Percentiles rank a stretch among this genome's conserved stretches.
Conservation (phyloP, 2,329 filamentous ascomycete species). For the Colletotrichum agaves region DNA sequence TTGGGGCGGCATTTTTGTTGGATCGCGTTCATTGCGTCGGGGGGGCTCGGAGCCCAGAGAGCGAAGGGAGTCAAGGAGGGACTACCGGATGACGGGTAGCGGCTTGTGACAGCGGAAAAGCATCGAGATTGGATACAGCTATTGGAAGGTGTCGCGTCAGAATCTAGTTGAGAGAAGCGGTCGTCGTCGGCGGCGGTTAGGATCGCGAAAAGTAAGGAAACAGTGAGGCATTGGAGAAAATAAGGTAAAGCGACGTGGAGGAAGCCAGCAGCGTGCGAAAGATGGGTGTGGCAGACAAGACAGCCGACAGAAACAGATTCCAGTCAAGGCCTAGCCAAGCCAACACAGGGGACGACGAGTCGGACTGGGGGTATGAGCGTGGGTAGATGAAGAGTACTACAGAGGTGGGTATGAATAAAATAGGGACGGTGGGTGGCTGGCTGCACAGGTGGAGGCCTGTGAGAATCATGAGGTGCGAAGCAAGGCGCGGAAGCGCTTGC, state of each 20-base stretch:
- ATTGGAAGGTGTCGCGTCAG: constrained; percentile 22
- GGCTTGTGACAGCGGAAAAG: constrained; percentile 27
- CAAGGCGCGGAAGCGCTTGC: constrained; percentile 7
- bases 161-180: constrained; percentile 2
- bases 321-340: constrained; percentile 34
- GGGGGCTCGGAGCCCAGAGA: constrained; percentile 36
- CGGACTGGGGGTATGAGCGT: constrained; percentile 25
- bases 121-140: constrained; percentile 29
- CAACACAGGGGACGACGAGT: constrained; percentile 25
- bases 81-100: constrained; percentile 31
- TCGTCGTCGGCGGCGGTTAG: constrained; percentile 23
- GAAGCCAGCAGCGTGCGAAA: constrained; percentile 24
- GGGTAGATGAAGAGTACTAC: constrained; percentile 24
- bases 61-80: constrained; percentile 9
- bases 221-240: constrained; percentile 31
- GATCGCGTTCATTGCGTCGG: constrained; percentile 68
- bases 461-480: constrained; percentile 3
- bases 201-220: constrained; percentile 35
- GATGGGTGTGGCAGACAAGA: constrained; percentile 40
- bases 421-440: constrained; percentile 16
- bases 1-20: constrained; percentile 84
- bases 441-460: constrained; percentile 21
- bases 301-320: constrained; percentile 44
- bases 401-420: constrained; percentile 4
- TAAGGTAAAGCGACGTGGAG: constrained; percentile 20